Base-by-base conservation (phyloP, 1,139 yeast genomes). In the Lodderomyces oxycetoniae region DNA sequence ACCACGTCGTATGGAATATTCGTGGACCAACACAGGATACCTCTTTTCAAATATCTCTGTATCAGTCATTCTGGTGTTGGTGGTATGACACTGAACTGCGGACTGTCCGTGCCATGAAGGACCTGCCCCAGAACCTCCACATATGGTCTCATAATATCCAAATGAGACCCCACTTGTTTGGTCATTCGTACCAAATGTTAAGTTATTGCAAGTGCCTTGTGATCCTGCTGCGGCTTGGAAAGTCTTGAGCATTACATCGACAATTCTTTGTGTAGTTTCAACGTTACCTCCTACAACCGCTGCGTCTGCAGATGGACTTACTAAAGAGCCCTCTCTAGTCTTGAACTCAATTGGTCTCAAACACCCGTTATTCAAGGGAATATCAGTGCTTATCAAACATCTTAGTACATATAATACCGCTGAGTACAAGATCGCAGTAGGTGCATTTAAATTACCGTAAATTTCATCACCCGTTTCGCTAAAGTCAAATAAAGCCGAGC, bases 211-310 rank as follows among this genome's bases (percentile, higher is more conserved):
- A 26, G 74, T 67, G 5, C 73, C 72, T 44, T 68, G 74, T 3
- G 74, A 67, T 5, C 70, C 73, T 10, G 74, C 95, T 51, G 84
- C 82, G 4, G 85, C 84, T 41, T 73, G 69, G 51, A 85, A 84
- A 0, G 94, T 87, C 46, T 76, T 77, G 48, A 86, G 64, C 39
- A 85, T 71, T 3, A 81, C 88, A 55, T 85, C 95, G 2, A 87
- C 83, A 28, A 86, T 77, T 41, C 94, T 67, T 56, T 86, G 95
- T 2, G 91, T 78, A 0, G 95, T 85, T 55, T 82, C 82, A n/a
- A 84, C 93, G 52, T 85, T 86, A 5, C 94, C 94, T 19, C 94
- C 95, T 7, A 84, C 93, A 3, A 83, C 88, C 1, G 95, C 95
- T 12, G 91, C 91, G 31, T 81, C 86, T 26, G 67, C 69, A 2